A percentile compares a stretch with the other conserved stretches of the same genome.
Conservation (phyloP, 805 yeast genomes). For the Blastobotrys parvus region DNA sequence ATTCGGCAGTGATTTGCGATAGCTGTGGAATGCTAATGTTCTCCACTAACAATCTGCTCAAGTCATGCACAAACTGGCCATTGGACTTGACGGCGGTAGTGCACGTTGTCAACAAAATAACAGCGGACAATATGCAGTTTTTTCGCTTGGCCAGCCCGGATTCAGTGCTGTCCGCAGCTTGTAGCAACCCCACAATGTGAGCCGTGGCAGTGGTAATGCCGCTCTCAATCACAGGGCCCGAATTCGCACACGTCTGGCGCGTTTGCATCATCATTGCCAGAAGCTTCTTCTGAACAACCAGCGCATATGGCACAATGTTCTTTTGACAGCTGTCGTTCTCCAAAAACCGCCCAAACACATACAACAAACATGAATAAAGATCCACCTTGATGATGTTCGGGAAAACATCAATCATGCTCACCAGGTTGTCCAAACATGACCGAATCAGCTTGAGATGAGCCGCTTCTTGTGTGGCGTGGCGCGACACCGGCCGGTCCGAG, state of each 20-base stretch:
- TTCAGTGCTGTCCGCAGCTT: conserved; percentile 4
- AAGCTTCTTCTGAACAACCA: conserved; percentile 44
- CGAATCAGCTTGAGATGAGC: conserved; percentile 33
- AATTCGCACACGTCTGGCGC: conserved; percentile 11
- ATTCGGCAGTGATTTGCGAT: conserved; percentile 44
- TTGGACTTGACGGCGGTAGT: conserved; percentile 28
- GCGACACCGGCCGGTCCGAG: conserved; percentile 10
- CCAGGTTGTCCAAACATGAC: conserved; percentile 41
- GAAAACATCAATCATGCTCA: conserved; percentile 55
- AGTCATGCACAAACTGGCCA: conserved; percentile 30
- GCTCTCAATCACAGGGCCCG: conserved; percentile 24
- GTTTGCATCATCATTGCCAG: conserved; percentile 24
- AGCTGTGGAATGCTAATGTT: conserved; percentile 32
- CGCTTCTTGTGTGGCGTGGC: conserved; percentile 20
- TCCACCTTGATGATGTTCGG: conserved; percentile 66
- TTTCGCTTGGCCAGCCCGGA: conserved; percentile 17
- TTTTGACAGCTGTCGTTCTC: conserved; percentile 35
- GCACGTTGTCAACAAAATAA: conserved; percentile 38
- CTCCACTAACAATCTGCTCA: conserved; percentile 28
- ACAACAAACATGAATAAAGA: conserved; percentile 60
- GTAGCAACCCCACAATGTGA: conserved; percentile 12
- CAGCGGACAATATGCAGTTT: conserved; percentile 36
- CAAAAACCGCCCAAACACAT: conserved; percentile 50
- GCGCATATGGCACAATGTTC: conserved; percentile 41
- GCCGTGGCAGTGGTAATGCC: conserved; percentile 19